These are phyloP conservation scores for Colletotrichum tropicicola DNA, from an alignment of 2,329 filamentous ascomycete species.

Conservation along the genomic window DNA sequence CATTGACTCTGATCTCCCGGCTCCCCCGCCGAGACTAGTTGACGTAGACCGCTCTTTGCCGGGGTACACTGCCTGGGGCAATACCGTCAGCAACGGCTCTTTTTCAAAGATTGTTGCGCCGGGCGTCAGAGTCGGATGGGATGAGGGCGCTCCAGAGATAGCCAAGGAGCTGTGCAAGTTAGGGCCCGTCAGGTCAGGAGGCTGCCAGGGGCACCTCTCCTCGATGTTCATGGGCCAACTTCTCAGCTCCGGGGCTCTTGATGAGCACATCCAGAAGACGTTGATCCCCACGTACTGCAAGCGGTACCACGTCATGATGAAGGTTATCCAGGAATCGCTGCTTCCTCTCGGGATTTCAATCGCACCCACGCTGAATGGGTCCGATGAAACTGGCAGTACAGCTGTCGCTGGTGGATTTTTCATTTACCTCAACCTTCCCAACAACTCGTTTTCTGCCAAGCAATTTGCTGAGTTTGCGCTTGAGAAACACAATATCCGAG, in stretches of 20 bases:
- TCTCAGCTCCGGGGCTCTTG: background rate
- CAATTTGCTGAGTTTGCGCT: background rate
- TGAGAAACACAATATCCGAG: background rate
- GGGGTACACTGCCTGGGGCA: constrained; percentile 62
- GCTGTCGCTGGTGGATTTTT: background rate
- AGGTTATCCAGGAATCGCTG: background rate
- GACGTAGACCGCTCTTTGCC: background rate
- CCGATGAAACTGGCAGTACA: background rate
- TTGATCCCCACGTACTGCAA: background rate
- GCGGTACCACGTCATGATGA: background rate
- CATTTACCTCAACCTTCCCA: background rate
- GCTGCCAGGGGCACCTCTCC: background rate
- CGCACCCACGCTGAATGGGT: background rate
- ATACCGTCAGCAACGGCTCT: constrained; percentile 84
- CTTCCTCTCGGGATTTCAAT: background rate
- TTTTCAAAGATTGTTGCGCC: constrained; percentile 89
- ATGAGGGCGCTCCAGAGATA: constrained; percentile 71
- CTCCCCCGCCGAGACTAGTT: background rate
- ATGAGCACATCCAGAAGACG: background rate
- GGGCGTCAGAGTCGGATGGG: constrained; percentile 86
- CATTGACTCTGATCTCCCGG: background rate
- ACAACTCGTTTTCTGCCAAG: background rate
- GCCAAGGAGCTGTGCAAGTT: constrained; percentile 61
- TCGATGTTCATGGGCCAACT: background rate
- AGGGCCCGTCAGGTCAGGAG: constrained; percentile 60